Base-by-base conservation (phyloP, 139 green algal species). In the Micractinium sp. region DNA sequence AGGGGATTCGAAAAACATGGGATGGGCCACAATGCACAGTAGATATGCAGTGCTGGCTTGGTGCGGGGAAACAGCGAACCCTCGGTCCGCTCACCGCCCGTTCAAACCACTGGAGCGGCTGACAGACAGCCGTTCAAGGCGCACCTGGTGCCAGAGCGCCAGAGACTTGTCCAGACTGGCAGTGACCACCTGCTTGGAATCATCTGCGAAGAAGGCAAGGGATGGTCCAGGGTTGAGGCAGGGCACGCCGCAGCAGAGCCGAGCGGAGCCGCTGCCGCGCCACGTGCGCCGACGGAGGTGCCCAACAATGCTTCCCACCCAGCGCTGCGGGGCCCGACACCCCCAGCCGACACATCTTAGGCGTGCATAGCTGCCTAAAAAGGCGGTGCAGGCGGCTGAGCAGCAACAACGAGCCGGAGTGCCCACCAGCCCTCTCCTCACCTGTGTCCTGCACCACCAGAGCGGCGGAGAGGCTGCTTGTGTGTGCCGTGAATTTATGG, bases 121-220 rank as follows among this genome's bases (percentile, higher is more conserved):
- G 33, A 27, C 35, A 53, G 14, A 3, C 35, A 23, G 33, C 75
- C 16, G 15, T 0, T 20, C 33, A 35, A 63, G 39, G 39, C 67
- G 16, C 85, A 88, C 85, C 85, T 82, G 36, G 93, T 82, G 16
- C 73, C 94, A 96, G 4, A 93, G 79, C 0, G 89, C 91, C 35
- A 96, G 74, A 2, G 92, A 90, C 71, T 96, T 96, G 81, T 96
- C 94, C 41, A 96, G 73, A 12, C 93, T 94, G 5, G 89, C 83
- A 27, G 93, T 96, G 2, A 94, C 47, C 2, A 96, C 47, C 41
- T 93, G 77, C 90, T 95, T 96, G 19, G 71, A 25, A 14, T 81
- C 41, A 29, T 87, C 91, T 92, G 86, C 81, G 85, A 13, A 25
- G 5, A 41, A 35, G 39, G 31, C 53, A 38, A 22, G n/a, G 38